A percentile compares a stretch with the other conserved stretches of the same genome.
These are phyloP conservation scores for Crithidia mellificae DNA, from an alignment of 208 protist species.

Conservation along the genomic window DNA sequence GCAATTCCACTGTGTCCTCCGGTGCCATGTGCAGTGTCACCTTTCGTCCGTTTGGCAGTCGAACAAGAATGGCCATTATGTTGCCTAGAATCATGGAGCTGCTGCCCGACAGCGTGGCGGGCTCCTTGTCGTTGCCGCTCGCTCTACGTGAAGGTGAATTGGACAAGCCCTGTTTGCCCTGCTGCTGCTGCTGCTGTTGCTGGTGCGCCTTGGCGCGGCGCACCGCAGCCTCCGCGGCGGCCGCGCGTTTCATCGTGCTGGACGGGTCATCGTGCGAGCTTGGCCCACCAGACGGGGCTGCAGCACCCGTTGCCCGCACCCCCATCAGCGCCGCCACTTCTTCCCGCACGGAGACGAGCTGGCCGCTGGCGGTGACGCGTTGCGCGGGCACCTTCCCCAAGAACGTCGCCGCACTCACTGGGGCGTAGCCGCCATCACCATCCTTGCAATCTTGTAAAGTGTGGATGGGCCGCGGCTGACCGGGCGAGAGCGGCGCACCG, in stretches of 20 bases:
- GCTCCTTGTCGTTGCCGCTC: not conserved
- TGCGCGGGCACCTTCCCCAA: slow-evolving; percentile 65
- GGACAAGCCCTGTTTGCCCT: too few species aligned
- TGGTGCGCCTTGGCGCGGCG: slow-evolving; percentile 2
- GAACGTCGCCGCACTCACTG: slow-evolving; percentile 53
- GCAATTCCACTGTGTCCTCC: slow-evolving; percentile 56
- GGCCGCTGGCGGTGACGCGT: slow-evolving; percentile 64
- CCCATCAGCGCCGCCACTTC: slow-evolving; percentile 60
- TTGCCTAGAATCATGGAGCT: slow-evolving; percentile 27
- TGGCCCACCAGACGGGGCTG: not conserved
- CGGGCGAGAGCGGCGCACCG: not conserved
- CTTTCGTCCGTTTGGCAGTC: slow-evolving; percentile 67
- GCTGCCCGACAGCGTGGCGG: not conserved
- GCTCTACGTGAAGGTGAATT: not conserved
- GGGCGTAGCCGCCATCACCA: slow-evolving; percentile 17
- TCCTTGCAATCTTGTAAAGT: slow-evolving; percentile 28
- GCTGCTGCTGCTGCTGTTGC: not conserved
- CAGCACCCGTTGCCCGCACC: slow-evolving; percentile 1
- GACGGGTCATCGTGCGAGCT: not conserved
- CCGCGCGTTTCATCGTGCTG: slow-evolving; percentile 50
- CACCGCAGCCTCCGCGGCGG: slow-evolving; percentile 44
- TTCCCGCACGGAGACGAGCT: slow-evolving; percentile 70
- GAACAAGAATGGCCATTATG: slow-evolving; percentile 58
- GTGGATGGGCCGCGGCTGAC: slow-evolving; percentile 23
- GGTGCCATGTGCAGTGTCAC: slow-evolving; percentile 56